Conservation (phyloP, 73 alveolate species). For the Paramecium primaurelia region DNA sequence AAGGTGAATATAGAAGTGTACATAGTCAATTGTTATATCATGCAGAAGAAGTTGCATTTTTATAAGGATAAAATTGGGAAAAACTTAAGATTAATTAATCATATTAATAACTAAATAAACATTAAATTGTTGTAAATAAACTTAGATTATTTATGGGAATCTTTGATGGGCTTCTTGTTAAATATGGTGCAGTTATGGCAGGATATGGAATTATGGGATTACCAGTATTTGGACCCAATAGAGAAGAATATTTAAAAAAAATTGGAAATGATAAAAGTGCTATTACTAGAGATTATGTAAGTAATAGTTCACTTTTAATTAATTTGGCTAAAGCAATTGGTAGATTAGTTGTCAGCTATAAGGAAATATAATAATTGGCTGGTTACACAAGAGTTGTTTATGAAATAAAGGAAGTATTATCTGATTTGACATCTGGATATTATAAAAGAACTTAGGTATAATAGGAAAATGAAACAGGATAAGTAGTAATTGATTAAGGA, state of each 20-base stretch:
- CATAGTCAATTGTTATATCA: conserved; percentile 79
- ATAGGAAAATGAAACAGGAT: not conserved
- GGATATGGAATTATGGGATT: conserved; percentile 91
- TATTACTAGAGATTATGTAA: conserved; percentile 87
- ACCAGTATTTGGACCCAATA: conserved; percentile 91
- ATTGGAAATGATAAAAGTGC: conserved; percentile 51
- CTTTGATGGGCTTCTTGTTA: conserved; percentile 87
- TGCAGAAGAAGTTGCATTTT: conserved; percentile 93
- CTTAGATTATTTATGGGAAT: conserved; percentile 86
- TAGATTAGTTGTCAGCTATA: conserved; percentile 85
- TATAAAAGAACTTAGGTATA: conserved; percentile 45
- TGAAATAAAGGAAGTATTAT: conserved; percentile 82
- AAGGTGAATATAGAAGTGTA: conserved; percentile 86
- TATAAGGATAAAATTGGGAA: conserved; percentile 82
- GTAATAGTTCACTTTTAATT: conserved; percentile 85
- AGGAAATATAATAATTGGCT: conserved; percentile 85
- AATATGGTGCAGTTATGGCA: conserved; percentile 93
- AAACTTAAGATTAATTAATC: conserved; percentile 69
- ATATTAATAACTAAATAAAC: conserved; percentile 64
- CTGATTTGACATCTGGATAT: conserved; percentile 67
- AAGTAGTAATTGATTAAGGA: not conserved
- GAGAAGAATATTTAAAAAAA: conserved; percentile 69
- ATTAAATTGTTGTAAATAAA: conserved; percentile 61
- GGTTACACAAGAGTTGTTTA: conserved; percentile 88
- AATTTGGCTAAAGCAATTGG: conserved; percentile 95